phyloP scores from a whole-genome alignment of 805 yeast species.

The Hanseniaspora taiwanica region DNA sequence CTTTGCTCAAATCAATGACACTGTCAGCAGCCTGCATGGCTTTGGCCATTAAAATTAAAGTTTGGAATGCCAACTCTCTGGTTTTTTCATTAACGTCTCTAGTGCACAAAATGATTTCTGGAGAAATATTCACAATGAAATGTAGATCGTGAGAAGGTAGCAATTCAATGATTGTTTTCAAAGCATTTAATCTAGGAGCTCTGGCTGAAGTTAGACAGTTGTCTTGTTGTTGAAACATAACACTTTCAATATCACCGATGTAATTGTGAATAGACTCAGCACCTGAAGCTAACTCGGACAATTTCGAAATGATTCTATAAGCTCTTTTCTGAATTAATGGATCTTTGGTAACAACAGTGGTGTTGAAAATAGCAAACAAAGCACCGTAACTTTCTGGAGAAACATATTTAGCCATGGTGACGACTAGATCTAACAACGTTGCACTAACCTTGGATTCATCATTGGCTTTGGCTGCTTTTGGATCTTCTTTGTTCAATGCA shows the following conservation, averaged over 20 bases:
- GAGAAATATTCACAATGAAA: conserved; percentile 69
- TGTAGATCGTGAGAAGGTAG: conserved; percentile 54
- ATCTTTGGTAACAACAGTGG: conserved; percentile 45
- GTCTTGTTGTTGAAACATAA: conserved; percentile 44
- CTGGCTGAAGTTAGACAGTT: conserved; percentile 61
- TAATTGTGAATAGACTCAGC: conserved; percentile 37
- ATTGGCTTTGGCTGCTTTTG: conserved; percentile 19
- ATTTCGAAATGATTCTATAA: conserved; percentile 59
- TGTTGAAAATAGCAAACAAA: conserved; percentile 62
- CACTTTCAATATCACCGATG: conserved; percentile 43
- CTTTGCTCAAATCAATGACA: conserved; percentile 53
- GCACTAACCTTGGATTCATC: conserved; percentile 44
- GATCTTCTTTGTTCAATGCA: conserved; percentile 50
- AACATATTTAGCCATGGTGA: conserved; percentile 74
- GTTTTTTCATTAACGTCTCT: conserved; percentile 90
- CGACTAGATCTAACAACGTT: conserved; percentile 85
- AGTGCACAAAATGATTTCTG: conserved; percentile 82
- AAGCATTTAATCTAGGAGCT: conserved; percentile 62
- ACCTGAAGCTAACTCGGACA: conserved; percentile 61
- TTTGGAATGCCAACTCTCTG: conserved; percentile 64
- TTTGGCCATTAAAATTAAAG: conserved; percentile 68
- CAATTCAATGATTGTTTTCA: conserved; percentile 43
- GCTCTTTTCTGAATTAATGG: conserved; percentile 79
- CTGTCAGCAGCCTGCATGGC: conserved; percentile 41
- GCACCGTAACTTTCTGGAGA: conserved; percentile 61